A percentile compares a stretch with the other conserved stretches of the same genome.
These are phyloP conservation scores for Penicillium concentricum DNA, from an alignment of 2,329 filamentous ascomycete species.

Conservation along the genomic window DNA sequence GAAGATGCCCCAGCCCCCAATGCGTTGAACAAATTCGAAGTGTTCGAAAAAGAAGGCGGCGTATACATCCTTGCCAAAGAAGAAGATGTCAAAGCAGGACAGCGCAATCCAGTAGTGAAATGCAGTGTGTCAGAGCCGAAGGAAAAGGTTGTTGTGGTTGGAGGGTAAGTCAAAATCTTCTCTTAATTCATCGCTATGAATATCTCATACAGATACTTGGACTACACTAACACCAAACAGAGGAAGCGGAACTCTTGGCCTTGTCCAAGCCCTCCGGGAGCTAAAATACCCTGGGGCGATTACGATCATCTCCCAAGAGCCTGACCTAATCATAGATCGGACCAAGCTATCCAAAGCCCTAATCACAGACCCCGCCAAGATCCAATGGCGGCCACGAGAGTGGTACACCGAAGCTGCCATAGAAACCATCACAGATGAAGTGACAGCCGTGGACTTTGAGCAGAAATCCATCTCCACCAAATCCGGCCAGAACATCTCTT, in stretches of 20 bases:
- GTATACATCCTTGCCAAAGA: conserved; percentile 84
- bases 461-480: conserved; percentile 72
- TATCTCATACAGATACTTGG: background rate
- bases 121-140: conserved; percentile 57
- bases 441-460: conserved; percentile 73
- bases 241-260: conserved; percentile 78
- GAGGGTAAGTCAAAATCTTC: conserved; percentile 52
- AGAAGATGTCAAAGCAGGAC: conserved; percentile 71
- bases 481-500: conserved; percentile 67
- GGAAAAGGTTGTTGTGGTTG: conserved; percentile 74
- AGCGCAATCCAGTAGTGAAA: conserved; percentile 71
- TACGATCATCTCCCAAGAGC: conserved; percentile 80
- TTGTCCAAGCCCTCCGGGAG: conserved; percentile 77
- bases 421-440: conserved; percentile 58
- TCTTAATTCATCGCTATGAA: background rate
- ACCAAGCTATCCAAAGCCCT: conserved; percentile 95
- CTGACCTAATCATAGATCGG: conserved; percentile 84
- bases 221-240: conserved; percentile 37
- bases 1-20: conserved; percentile 93
- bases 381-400: conserved; percentile 71
- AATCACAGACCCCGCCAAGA: conserved; percentile 74
- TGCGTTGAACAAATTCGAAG: conserved; percentile 76
- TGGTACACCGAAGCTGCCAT: conserved; percentile 70
- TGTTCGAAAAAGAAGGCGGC: conserved; percentile 75
- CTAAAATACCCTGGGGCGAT: conserved; percentile 77